Evolutionary conservation across 805 yeast genomes (phyloP), one percentile per base, ranked within the genome.

Genomic region (Candida orba): DNA sequence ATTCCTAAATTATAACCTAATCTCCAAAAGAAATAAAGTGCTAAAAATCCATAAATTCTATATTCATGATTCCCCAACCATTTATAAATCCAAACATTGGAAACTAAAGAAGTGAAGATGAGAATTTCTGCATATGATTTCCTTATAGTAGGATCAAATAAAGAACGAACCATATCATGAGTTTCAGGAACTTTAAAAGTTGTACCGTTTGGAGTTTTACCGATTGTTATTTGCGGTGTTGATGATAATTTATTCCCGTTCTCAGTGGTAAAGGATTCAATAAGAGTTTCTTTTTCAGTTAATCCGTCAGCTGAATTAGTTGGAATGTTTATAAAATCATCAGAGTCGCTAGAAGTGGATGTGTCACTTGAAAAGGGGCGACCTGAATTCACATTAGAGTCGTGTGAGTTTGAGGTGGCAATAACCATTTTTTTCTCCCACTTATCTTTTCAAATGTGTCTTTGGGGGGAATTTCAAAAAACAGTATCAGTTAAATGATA

Each of bases 101-200:
- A 51, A 4, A 62, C 34, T 36, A 79, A 58, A 1, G 73, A 57
- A 2, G 68, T 41, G 20, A 83, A 70, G 45, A 85, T 84, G 33
- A 74, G 52, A n/a, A 72, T 50, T 57, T 86, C 95, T 39, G 79
- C 71, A 41, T 75, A 62, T 0, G 90, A 80, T 57, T 86, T 87
- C 41, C 74, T 71, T 41, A 84, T 62, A 1, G 81, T 73, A 3
- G 95, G 93, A 64, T 86, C 91, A 53, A 86, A 79, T 40, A 87
- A 65, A 1, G 91, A 81, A 49, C 87, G 72, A 30, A 86, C 83
- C 93, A 86, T 85, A 58, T 86, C 95, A 54, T 81, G 83, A 27
- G 95, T 86, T 52, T 75, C 54, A 12, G 72, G 72, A 1, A 68
- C 69, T 6, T 50, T 42, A 39, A 68, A 68, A 4, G 50, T 50